These are phyloP conservation scores for Pseudovirgaria hyperparasitica DNA, from an alignment of 2,329 filamentous ascomycete species.

Conservation along the genomic window DNA sequence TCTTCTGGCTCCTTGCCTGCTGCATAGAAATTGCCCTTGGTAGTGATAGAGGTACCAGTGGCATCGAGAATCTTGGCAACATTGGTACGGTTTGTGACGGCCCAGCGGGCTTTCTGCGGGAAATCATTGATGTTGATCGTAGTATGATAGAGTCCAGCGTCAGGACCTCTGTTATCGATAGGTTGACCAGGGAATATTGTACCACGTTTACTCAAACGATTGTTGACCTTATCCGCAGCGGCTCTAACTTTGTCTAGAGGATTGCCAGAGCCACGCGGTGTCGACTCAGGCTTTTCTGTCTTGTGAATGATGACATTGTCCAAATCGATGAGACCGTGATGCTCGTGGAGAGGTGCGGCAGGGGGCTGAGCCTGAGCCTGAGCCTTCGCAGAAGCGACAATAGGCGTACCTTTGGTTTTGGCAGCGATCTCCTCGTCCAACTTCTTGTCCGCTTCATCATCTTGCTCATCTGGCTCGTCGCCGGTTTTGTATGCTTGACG, in stretches of 20 bases:
- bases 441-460: constrained; percentile 60
- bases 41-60: constrained; percentile 92
- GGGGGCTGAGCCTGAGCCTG: constrained; percentile 18
- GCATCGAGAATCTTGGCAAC: constrained; percentile 95
- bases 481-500: constrained; percentile 67
- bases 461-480: constrained; percentile 68
- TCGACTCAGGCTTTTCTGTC: constrained; percentile 43
- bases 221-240: constrained; percentile 85
- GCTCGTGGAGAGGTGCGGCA: constrained; percentile 12
- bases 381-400: constrained; percentile 32
- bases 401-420: constrained; percentile 45
- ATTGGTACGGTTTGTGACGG: constrained; percentile 95
- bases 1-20: constrained; percentile 63
- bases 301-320: constrained; percentile 63
- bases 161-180: constrained; percentile 96
- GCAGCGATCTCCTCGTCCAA: constrained; percentile 51
- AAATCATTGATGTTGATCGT: constrained; percentile 99
- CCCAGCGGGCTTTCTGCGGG: constrained; percentile 96
- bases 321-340: constrained; percentile 29
- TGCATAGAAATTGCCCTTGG: constrained; percentile 84
- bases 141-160: constrained; percentile 91
- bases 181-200: constrained; percentile 84
- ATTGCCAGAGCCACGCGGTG: constrained; percentile 39
- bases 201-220: constrained; percentile 76
- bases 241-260: constrained; percentile 75